Evolutionary conservation across 371 early-diverging fungal species (phyloP).

Genomic region (Entomophthora muscae): DNA sequence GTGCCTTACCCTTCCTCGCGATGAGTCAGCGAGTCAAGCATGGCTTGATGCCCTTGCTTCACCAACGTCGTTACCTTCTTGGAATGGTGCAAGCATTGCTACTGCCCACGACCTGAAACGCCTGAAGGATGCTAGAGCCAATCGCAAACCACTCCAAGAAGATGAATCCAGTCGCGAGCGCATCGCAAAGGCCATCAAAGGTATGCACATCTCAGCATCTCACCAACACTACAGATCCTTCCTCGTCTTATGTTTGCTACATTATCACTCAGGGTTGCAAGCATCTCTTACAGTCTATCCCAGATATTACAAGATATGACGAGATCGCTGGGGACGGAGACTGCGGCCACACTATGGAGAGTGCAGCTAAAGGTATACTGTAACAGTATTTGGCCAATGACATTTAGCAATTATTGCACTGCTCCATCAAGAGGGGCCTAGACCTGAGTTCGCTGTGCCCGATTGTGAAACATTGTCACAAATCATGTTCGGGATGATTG

Average conservation of each 20-base stretch:
- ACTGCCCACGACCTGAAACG: no score
- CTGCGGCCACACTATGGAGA: conserved; percentile 51
- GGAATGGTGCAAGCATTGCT: conserved; percentile 17
- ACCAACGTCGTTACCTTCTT: conserved; percentile 14
- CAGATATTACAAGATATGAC: conserved; percentile 47
- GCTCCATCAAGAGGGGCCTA: conserved; percentile 26
- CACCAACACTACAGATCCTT: not conserved
- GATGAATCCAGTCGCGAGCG: no score
- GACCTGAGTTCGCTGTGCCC: conserved; percentile 48
- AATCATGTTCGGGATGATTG: conserved; percentile 20
- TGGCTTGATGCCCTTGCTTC: conserved; percentile 26
- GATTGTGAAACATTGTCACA: conserved; percentile 41
- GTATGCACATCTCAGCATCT: no score
- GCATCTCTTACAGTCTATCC: conserved; percentile 10
- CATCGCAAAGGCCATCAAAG: no score
- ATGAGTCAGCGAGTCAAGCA: conserved; percentile 19
- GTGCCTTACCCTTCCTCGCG: conserved; percentile 26
- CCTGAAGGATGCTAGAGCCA: no score
- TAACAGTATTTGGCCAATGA: no score
- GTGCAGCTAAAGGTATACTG: conserved; percentile 37
- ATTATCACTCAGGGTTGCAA: not conserved
- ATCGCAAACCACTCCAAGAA: no score
- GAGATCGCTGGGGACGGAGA: conserved; percentile 66
- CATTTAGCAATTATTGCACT: no score
- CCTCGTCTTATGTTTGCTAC: not conserved